Conservation (phyloP, 176 grass and related monocot genomes). For the Hordeum marinum region DNA sequence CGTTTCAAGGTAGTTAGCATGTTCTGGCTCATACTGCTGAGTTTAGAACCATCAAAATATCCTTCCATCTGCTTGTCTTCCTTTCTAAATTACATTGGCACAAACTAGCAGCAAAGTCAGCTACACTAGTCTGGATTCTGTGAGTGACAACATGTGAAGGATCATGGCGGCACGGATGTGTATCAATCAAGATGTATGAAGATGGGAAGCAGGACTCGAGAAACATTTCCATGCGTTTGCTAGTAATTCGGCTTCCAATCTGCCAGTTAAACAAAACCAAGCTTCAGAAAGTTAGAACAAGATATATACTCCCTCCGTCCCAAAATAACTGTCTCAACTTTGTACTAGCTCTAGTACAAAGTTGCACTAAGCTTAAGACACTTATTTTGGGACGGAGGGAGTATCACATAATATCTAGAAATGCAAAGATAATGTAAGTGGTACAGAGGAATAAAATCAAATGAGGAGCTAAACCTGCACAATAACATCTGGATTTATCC, state of each 20-base stretch:
- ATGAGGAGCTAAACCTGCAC: conserved; percentile 61
- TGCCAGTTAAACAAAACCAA: conserved; percentile 33
- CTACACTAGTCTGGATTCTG: conserved; percentile 69
- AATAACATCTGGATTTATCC: conserved; percentile 74
- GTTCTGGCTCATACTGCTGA: conserved; percentile 52
- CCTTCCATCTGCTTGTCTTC: conserved; percentile 50
- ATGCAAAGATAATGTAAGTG: neutral
- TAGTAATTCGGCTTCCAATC: conserved; percentile 94
- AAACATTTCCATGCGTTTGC: conserved; percentile 73
- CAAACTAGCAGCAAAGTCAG: conserved; percentile 65
- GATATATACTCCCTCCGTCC: no score
- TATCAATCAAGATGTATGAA: conserved; percentile 87
- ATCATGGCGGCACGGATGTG: conserved; percentile 82
- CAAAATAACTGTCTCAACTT: no score
- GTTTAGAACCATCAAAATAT: conserved; percentile 66
- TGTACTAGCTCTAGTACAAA: no score
- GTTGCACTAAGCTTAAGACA: no score
- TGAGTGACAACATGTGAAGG: conserved; percentile 91
- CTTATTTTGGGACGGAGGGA: no score
- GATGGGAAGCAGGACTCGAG: conserved; percentile 60
- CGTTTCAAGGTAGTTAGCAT: conserved; percentile 24
- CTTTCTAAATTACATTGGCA: conserved; percentile 39
- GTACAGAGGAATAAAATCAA: conserved; percentile 2
- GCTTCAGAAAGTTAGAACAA: conserved; percentile 29
- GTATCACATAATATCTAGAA: neutral